Evolutionary conservation across 2,329 filamentous ascomycete species (phyloP).

Genomic region (Epichloe glyceriae): DNA sequence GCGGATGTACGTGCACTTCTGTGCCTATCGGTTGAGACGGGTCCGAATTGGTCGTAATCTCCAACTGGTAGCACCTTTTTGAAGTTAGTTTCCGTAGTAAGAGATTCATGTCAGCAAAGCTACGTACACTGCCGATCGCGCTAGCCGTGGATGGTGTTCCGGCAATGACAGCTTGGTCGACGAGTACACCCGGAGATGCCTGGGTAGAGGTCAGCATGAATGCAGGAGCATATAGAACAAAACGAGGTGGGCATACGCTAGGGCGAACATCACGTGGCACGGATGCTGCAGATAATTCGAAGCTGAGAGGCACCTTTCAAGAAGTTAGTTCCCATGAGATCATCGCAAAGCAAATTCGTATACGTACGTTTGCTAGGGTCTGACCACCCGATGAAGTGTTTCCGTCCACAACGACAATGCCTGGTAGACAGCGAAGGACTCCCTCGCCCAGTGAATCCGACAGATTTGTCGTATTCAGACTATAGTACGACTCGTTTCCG

Average conservation of each 20-base stretch:
- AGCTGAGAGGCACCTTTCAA: conserved; percentile 9
- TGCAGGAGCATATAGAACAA: background rate
- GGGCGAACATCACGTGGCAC: conserved; percentile 4
- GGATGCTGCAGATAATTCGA: conserved; percentile 5
- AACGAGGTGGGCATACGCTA: conserved; percentile 8
- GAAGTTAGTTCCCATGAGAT: conserved; percentile 9
- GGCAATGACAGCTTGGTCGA: background rate
- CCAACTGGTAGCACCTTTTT: conserved; percentile 7
- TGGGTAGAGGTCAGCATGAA: background rate
- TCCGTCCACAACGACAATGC: background rate
- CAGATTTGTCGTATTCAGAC: background rate
- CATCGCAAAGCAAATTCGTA: background rate
- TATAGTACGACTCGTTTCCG: background rate
- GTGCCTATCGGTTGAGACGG: background rate
- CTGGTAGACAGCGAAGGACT: background rate
- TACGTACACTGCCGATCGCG: conserved; percentile 7
- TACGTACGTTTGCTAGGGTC: conserved; percentile 9
- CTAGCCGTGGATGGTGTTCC: background rate
- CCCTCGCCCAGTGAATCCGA: background rate
- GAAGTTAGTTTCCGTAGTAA: conserved; percentile 8
- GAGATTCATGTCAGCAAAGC: background rate
- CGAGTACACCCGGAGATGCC: background rate
- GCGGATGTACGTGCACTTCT: background rate
- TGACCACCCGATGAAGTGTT: background rate
- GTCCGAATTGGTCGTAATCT: background rate